Evolutionary conservation across 192 early-diverging fungal species (phyloP), one percentile per base, ranked within the genome.

Genomic region (Powellomyces hirtus): DNA sequence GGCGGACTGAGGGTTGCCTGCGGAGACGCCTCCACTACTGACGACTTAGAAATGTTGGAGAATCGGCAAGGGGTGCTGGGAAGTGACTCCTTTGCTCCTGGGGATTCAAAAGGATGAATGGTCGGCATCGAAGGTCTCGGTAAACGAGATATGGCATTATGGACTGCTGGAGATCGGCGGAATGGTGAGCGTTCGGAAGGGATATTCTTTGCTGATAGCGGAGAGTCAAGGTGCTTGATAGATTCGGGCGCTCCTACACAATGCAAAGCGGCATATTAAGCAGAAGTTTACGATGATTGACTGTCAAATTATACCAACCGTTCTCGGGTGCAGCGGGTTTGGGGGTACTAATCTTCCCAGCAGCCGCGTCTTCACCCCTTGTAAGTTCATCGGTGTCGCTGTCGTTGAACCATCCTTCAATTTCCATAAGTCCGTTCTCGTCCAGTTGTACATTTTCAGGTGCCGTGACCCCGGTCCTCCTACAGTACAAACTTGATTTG

Each of bases 401-500:
- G 27, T 69, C 67, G 20, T 38, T 45, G 18, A 60, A 59, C 57
- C 55, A 69, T 16, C n/a, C 42, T 7, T 42, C 38, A 0, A 60
- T 40, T 26, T 50, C 40, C 57, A 60, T 36, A 11, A 67, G 52
- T 4, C 67, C 67, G 58, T 69, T 34, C 13, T 8, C 57, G 37
- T 69, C 67, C 8, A 20, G 38, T 20, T 27, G 14, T 29, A 45
- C 44, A 35, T 59, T 44, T 33, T 40, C 37, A 16, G 67, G 67
- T 3, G 67, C 67, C 44, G 8, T 69, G 16, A 60, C 46, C 14
- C 67, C 67, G 11, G 67, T 69, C 33, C 44, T 36, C 37, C 67
- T 69, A 36, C 0, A 14, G 27, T 4, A 36, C n/a, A 31, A 45
- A 37, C 24, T 2, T 0, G 10, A 60, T 60, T n/a, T 30, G 26